Evolutionary conservation across 1,139 yeast species (phyloP).

Genomic region (Hemisphaericaspora lyxosophila): DNA sequence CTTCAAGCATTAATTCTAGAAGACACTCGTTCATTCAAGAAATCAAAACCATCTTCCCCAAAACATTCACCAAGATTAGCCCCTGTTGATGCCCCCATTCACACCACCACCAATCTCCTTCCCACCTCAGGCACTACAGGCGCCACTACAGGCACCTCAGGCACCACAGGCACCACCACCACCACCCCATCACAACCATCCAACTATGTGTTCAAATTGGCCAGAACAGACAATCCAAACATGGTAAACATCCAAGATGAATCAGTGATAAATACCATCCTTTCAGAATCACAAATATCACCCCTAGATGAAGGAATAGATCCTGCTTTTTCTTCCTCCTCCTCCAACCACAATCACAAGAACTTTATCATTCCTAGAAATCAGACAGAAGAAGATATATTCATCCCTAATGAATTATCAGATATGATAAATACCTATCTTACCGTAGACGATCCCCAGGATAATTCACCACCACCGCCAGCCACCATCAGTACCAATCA

Average conservation of each 20-base stretch:
- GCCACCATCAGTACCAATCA: conserved; percentile 11
- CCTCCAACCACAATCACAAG: conserved; percentile 12
- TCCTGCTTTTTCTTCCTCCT: not conserved
- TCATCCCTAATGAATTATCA: conserved; percentile 58
- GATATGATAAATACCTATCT: conserved; percentile 68
- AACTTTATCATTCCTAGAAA: conserved; percentile 35
- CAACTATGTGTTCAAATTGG: conserved; percentile 53
- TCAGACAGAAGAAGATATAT: conserved; percentile 39
- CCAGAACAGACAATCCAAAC: conserved; percentile 55
- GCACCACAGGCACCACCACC: conserved; percentile 7
- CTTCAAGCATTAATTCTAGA: conserved; percentile 67
- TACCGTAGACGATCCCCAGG: conserved; percentile 15
- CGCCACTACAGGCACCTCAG: not conserved
- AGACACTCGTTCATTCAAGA: conserved; percentile 39
- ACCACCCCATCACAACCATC: conserved; percentile 15
- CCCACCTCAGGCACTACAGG: conserved; percentile 1
- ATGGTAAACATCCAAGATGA: conserved; percentile 20
- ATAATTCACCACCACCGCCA: not conserved
- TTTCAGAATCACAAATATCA: conserved; percentile 13
- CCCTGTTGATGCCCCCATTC: conserved; percentile 18
- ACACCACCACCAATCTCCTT: too few species aligned
- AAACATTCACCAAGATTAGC: conserved; percentile 21
- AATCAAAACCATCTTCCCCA: conserved; percentile 45
- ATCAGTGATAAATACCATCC: conserved; percentile 18
- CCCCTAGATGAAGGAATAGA: conserved; percentile 3